phyloP scores from a whole-genome alignment of 169 alveolate genomes.

The Condylostoma magnum region DNA sequence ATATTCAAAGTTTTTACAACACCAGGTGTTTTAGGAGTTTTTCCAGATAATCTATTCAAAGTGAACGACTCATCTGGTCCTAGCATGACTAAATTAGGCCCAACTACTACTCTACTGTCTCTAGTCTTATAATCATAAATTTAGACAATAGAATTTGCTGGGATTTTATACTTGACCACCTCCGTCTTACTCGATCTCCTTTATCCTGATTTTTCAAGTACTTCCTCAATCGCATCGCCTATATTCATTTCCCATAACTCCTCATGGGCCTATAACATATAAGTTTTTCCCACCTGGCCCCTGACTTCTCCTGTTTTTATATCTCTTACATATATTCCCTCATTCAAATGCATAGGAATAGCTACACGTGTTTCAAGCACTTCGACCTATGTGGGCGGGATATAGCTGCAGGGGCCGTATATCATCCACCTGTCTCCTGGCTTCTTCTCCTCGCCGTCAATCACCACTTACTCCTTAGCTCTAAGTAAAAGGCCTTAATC shows the following conservation, averaged over 20 bases:
- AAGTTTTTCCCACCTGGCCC: constrained; percentile 52
- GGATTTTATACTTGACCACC: constrained; percentile 54
- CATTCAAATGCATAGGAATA: constrained; percentile 64
- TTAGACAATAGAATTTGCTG: constrained; percentile 60
- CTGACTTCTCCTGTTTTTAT: constrained; percentile 59
- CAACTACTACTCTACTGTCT: constrained; percentile 48
- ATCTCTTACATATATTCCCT: constrained; percentile 74
- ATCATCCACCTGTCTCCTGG: constrained; percentile 80
- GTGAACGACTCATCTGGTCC: constrained; percentile 71
- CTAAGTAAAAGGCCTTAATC: constrained; percentile 62
- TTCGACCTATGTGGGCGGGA: constrained; percentile 59
- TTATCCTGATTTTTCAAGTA: constrained; percentile 34
- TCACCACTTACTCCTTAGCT: constrained; percentile 44
- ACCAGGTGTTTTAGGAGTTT: constrained; percentile 67
- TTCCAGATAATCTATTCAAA: constrained; percentile 53
- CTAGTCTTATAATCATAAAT: constrained; percentile 66
- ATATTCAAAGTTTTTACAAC: constrained; percentile 59
- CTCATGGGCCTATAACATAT: constrained; percentile 72
- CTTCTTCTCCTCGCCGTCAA: constrained; percentile 28
- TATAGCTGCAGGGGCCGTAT: constrained; percentile 62
- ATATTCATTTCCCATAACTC: constrained; percentile 74
- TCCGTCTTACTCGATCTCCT: constrained; percentile 43
- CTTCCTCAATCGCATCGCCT: constrained; percentile 42
- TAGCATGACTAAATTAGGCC: constrained; percentile 63
- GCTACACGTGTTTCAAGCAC: constrained; percentile 49